Base-by-base conservation (phyloP, 495 filamentous ascomycete species). In the Aspergillus nidulans region DNA sequence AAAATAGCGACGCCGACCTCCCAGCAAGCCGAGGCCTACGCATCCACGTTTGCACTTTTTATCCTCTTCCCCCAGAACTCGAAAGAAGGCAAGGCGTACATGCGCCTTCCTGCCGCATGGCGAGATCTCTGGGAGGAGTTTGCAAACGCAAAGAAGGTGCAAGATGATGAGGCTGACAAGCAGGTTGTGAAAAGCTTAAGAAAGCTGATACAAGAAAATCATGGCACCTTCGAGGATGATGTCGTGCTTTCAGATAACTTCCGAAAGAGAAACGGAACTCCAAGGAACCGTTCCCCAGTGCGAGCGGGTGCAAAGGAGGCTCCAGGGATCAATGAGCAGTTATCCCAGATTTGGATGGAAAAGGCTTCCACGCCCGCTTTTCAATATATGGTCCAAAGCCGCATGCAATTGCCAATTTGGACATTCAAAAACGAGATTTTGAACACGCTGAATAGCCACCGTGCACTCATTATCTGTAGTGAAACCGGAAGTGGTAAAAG, bases 401-500 rank as follows among this genome's bases (percentile, higher is more conserved):
- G 94, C 40, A 84, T 82, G 72, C 85, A 83, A 50, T 77, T 98
- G 20, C 94, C 94, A 4, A 95, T 98, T 70, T 96, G 89, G 86
- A 77, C 80, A 32, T 96, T 91, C 69, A 86, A 85, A 55, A 73
- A 87, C 12, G 80, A 89, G 13, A 87, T 95, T 24, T 75, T 97
- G 7, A 69, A 77, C 24, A 77, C 88, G 1, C 84, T 96, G 32
- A 85, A 89, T 39, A 69, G 68, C 5, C 77, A 95, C 56, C 94
- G 90, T 63, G 85, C 92, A 5, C 80, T 92, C 6, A 96, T 97
- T 51, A 80, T 97, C 28, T 96, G 91, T 64, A 92, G 92, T 60
- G 94, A 97, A 71, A 98, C 94, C 13, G 94, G 94, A 63, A 96
- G 84, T 71, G 94, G 94, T 50, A 98, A 98, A 76, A 96, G 91